Evolutionary conservation across 805 yeast genomes (phyloP).

Genomic region (Yamadazyma paraphyllophila): DNA sequence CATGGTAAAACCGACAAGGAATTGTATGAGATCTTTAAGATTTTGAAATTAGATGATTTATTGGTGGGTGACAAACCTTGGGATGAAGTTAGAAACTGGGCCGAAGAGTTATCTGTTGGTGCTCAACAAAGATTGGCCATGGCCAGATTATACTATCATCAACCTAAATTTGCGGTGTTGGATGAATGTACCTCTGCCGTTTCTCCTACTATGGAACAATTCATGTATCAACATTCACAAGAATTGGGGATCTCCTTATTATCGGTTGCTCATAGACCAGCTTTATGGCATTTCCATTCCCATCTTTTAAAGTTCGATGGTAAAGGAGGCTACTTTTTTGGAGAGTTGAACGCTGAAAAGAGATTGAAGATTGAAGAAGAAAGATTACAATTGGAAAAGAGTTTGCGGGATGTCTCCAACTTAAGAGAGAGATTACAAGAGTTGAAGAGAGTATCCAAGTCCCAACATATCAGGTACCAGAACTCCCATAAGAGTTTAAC

Average conservation of each 20-base stretch:
- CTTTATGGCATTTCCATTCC: slow-evolving; percentile 89
- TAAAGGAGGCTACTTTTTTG: slow-evolving; percentile 63
- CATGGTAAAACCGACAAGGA: slow-evolving; percentile 45
- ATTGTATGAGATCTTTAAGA: slow-evolving; percentile 50
- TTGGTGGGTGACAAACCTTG: slow-evolving; percentile 48
- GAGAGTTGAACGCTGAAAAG: slow-evolving; percentile 66
- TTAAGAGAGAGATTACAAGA: slow-evolving; percentile 65
- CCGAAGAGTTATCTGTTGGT: slow-evolving; percentile 83
- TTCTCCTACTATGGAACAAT: slow-evolving; percentile 84
- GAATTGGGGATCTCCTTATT: slow-evolving; percentile 74
- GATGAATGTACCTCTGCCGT: slow-evolving; percentile 97
- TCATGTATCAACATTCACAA: slow-evolving; percentile 83
- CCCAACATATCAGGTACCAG: slow-evolving; percentile 37
- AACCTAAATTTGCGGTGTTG: slow-evolving; percentile 88
- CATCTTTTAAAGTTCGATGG: slow-evolving; percentile 82
- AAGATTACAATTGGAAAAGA: slow-evolving; percentile 64
- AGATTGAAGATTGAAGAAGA: slow-evolving; percentile 78
- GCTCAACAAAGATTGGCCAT: slow-evolving; percentile 92
- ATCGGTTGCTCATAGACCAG: slow-evolving; percentile 90
- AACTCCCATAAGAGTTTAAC: slow-evolving; percentile 27
- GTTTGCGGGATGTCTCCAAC: slow-evolving; percentile 66
- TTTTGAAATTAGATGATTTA: slow-evolving; percentile 60
- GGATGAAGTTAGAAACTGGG: slow-evolving; percentile 76
- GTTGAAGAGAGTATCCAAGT: slow-evolving; percentile 52
- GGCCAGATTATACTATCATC: slow-evolving; percentile 88